These are phyloP conservation scores for Plasmopara halstedii DNA, from an alignment of 352 stramenopile species.

Conservation along the genomic window DNA sequence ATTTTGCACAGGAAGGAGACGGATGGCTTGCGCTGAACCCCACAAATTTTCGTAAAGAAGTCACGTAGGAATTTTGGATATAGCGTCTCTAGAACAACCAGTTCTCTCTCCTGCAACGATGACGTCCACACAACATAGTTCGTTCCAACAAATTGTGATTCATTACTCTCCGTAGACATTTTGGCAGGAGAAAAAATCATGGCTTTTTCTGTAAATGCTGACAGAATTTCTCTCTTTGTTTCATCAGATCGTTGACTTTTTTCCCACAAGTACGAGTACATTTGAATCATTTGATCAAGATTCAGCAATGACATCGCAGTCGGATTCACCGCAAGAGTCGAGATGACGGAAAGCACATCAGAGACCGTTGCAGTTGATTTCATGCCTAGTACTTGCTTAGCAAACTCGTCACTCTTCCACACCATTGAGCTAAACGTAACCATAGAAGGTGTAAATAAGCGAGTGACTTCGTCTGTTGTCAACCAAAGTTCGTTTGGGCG, in stretches of 20 bases:
- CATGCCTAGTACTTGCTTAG: constrained; percentile 32
- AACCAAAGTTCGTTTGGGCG: constrained; percentile 38
- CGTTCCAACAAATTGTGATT: constrained; percentile 13
- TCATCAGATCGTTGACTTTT: constrained; percentile 21
- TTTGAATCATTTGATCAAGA: constrained; percentile 14
- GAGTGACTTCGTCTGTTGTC: constrained; percentile 17
- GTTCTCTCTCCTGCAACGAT: constrained; percentile 18
- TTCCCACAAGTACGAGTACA: constrained; percentile 42
- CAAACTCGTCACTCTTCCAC: constrained; percentile 34
- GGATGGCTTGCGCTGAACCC: constrained; percentile 54
- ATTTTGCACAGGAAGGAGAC: constrained; percentile 35
- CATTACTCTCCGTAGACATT: background rate
- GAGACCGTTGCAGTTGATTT: constrained; percentile 27
- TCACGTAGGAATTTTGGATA: constrained; percentile 42
- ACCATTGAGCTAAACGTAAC: constrained; percentile 31
- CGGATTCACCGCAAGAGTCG: constrained; percentile 17
- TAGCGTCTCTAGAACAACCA: constrained; percentile 35
- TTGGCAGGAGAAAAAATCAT: constrained; percentile 20
- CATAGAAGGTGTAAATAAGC: constrained; percentile 38
- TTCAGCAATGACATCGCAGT: constrained; percentile 8
- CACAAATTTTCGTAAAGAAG: constrained; percentile 64
- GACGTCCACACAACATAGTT: constrained; percentile 41
- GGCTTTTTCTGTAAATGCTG: constrained; percentile 19
- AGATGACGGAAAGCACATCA: constrained; percentile 42
- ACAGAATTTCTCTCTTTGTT: constrained; percentile 12